These are phyloP conservation scores for Lachnellula arida DNA, from an alignment of 2,329 filamentous ascomycete species.

Conservation along the genomic window DNA sequence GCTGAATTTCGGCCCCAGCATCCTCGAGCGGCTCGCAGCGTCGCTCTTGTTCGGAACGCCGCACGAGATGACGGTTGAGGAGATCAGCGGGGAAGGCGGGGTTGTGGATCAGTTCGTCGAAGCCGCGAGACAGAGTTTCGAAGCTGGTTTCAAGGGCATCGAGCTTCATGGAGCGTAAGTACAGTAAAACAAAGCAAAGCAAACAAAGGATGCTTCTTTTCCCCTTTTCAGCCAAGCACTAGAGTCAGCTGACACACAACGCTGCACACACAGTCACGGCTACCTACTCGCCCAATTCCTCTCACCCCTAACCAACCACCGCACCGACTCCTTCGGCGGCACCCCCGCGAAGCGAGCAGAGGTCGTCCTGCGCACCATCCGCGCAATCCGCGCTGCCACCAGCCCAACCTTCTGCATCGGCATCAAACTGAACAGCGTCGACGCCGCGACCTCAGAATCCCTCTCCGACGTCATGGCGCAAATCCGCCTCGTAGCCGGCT, in stretches of 20 bases:
- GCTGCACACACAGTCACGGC: conserved; percentile 43
- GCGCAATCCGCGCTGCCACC: conserved; percentile 7
- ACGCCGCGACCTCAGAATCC: conserved; percentile 8
- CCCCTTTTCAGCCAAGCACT: no score
- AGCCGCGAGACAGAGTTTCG: conserved; percentile 44
- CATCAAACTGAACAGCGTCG: conserved; percentile 14
- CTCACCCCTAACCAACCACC: conserved; percentile 43
- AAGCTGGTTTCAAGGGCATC: conserved; percentile 45
- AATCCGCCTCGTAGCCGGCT: conserved; percentile 8
- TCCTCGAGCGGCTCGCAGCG: conserved; percentile 28
- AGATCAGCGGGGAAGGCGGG: conserved; percentile 43
- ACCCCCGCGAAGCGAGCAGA: conserved; percentile 6
- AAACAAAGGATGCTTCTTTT: no score
- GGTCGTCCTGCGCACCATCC: conserved; percentile 10
- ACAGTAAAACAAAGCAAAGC: no score
- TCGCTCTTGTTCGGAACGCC: conserved; percentile 48
- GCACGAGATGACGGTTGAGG: conserved; percentile 48
- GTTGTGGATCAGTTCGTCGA: conserved; percentile 32
- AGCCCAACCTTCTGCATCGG: conserved; percentile 11
- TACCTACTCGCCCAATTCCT: conserved; percentile 56
- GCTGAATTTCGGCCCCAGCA: conserved; percentile 38
- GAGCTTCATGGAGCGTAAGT: conserved; percentile 44
- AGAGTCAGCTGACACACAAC: no score
- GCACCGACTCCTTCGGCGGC: conserved; percentile 54
- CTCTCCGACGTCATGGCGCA: conserved; percentile 13